A percentile compares a stretch with the other conserved stretches of the same genome.
These are phyloP conservation scores for Parastagonospora nodorum DNA, from an alignment of 2,329 filamentous ascomycete species.

Conservation along the genomic window DNA sequence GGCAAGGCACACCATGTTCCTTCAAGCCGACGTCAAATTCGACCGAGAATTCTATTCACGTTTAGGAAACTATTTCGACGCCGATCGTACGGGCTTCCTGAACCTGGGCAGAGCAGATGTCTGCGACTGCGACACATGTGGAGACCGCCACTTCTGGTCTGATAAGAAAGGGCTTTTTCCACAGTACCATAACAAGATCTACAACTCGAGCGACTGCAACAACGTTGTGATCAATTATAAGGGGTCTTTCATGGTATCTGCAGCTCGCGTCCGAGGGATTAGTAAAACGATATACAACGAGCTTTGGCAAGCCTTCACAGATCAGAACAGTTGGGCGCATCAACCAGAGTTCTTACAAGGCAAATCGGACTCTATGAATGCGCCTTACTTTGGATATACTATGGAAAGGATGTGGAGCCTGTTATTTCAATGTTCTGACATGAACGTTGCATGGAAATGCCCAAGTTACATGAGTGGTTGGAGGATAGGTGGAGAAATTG, in stretches of 20 bases:
- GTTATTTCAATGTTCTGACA: constrained; percentile 34
- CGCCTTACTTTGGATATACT: constrained; percentile 33
- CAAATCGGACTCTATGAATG: constrained; percentile 30
- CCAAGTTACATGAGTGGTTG: constrained; percentile 31
- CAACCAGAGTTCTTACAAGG: constrained; percentile 25
- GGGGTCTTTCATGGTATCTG: constrained; percentile 55
- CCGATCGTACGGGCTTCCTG: constrained; percentile 51
- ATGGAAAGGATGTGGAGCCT: constrained; percentile 39
- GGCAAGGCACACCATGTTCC: constrained; percentile 54
- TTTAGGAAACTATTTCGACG: constrained; percentile 47
- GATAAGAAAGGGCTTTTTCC: constrained; percentile 48
- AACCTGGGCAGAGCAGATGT: constrained; percentile 49
- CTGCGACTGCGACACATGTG: constrained; percentile 49
- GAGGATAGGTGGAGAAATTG: constrained; percentile 27
- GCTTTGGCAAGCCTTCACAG: constrained; percentile 29
- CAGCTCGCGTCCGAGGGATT: constrained; percentile 48
- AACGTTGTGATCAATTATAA: constrained; percentile 51
- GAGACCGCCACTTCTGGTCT: constrained; percentile 48
- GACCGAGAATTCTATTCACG: constrained; percentile 43
- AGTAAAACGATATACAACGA: constrained; percentile 42
- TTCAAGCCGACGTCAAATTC: constrained; percentile 53
- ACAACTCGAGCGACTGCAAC: constrained; percentile 31
- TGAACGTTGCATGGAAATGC: constrained; percentile 35
- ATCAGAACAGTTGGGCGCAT: constrained; percentile 37
- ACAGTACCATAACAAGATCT: constrained; percentile 37